phyloP scores from a whole-genome alignment of 768 basidiomycete species.

The Naematelia encephala region DNA sequence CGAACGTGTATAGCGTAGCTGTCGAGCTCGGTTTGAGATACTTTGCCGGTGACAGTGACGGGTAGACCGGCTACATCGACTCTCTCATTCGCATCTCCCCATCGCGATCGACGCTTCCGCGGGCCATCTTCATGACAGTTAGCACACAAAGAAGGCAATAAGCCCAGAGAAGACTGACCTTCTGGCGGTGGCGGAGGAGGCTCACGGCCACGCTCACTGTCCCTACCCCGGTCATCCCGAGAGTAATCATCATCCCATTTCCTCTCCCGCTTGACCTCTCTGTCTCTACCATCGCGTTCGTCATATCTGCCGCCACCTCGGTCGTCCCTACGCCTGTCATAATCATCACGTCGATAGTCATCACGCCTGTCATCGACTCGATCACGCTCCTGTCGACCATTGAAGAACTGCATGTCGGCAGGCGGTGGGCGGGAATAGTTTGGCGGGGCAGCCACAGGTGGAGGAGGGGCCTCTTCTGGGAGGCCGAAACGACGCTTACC shows the following conservation, averaged over 20 bases:
- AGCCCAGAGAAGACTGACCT: slow-evolving; percentile 61
- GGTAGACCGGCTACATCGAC: slow-evolving; percentile 83
- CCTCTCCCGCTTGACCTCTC: slow-evolving; percentile 10
- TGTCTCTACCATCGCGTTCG: slow-evolving; percentile 16
- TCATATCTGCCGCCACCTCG: not conserved
- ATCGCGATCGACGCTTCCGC: slow-evolving; percentile 92
- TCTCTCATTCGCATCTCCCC: slow-evolving; percentile 83
- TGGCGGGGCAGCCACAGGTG: slow-evolving; percentile 73
- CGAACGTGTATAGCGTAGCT: slow-evolving; percentile 95
- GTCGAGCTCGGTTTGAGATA: slow-evolving; percentile 92
- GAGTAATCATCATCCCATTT: slow-evolving; percentile 7
- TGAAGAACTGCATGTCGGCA: slow-evolving; percentile 35
- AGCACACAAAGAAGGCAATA: not conserved
- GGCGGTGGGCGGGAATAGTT: slow-evolving; percentile 25
- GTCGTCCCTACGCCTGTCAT: slow-evolving; percentile 6
- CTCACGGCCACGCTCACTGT: slow-evolving; percentile 25
- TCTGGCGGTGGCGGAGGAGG: slow-evolving; percentile 62
- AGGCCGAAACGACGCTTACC: slow-evolving; percentile 87
- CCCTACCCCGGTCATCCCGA: not conserved
- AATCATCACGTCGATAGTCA: slow-evolving; percentile 19
- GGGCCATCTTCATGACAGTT: slow-evolving; percentile 49
- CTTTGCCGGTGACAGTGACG: slow-evolving; percentile 83
- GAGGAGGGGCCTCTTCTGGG: slow-evolving; percentile 72
- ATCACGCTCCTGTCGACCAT: slow-evolving; percentile 58
- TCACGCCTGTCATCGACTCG: slow-evolving; percentile 54